phyloP scores from a whole-genome alignment of 2,329 filamentous ascomycete genomes.

The Phaeosphaeria sp. region DNA sequence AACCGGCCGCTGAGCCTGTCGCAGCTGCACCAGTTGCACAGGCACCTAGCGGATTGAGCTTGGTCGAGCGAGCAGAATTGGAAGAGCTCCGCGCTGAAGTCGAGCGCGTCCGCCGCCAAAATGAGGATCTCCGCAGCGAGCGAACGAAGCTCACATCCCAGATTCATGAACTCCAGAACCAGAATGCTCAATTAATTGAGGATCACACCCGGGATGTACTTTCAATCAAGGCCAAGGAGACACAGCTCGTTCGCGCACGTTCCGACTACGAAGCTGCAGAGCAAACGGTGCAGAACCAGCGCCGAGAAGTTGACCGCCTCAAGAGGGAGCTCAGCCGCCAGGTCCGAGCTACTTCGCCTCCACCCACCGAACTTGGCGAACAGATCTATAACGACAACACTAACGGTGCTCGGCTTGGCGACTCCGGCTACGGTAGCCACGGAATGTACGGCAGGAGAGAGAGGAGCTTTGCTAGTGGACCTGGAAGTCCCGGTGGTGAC shows the following conservation, averaged over 20 bases:
- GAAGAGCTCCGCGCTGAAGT: constrained; percentile 87
- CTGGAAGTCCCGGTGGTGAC: constrained; percentile 46
- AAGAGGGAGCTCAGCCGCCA: constrained; percentile 78
- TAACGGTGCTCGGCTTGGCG: constrained; percentile 44
- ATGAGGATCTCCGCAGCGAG: constrained; percentile 83
- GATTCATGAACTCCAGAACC: constrained; percentile 92
- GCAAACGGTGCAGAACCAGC: constrained; percentile 80
- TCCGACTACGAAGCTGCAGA: constrained; percentile 90
- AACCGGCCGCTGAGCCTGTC: constrained; percentile 76
- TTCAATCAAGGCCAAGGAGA: constrained; percentile 98
- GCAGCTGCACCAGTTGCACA: constrained; percentile 54
- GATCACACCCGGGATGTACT: constrained; percentile 95
- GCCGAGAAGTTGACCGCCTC: constrained; percentile 87
- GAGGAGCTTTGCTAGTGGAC: constrained; percentile 34
- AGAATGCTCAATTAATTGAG: constrained; percentile 95
- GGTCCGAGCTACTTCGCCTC: constrained; percentile 62
- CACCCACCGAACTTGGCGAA: constrained; percentile 53
- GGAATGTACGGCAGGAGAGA: constrained; percentile 51
- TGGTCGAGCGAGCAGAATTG: constrained; percentile 88
- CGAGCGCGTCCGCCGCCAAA: constrained; percentile 75
- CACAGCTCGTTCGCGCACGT: constrained; percentile 88
- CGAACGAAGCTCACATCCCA: constrained; percentile 82
- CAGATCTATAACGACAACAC: constrained; percentile 67
- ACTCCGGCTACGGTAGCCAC: constrained; percentile 41
- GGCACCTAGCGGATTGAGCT: constrained; percentile 69